A percentile compares a stretch with the other conserved stretches of the same genome.
Conservation (phyloP, 2,329 filamentous ascomycete genomes). For the Boeremia exigua region DNA sequence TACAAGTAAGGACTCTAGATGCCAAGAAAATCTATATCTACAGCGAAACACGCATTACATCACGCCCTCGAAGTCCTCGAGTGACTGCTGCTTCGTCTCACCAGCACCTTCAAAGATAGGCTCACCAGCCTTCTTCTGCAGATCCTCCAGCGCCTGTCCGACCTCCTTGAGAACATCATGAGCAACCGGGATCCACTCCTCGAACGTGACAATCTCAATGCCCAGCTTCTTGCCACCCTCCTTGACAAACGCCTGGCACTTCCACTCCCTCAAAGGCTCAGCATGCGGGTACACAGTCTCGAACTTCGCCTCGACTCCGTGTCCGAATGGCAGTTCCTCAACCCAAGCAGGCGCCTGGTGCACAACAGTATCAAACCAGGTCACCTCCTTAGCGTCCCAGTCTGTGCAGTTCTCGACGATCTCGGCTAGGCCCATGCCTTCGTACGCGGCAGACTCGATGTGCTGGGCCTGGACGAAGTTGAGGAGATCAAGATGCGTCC, state of each 20-base stretch:
- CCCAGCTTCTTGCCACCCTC: slow-evolving; percentile 59
- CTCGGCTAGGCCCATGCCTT: slow-evolving; percentile 46
- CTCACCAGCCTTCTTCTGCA: slow-evolving; percentile 29
- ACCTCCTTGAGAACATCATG: slow-evolving; percentile 57
- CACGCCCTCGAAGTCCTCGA: slow-evolving; percentile 31
- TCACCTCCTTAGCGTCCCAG: slow-evolving; percentile 34
- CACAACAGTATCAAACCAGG: slow-evolving; percentile 49
- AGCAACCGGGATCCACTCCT: slow-evolving; percentile 62
- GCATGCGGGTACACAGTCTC: slow-evolving; percentile 64
- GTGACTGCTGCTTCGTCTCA: slow-evolving; percentile 11
- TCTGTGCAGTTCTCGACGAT: slow-evolving; percentile 45
- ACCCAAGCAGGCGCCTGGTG: slow-evolving; percentile 59
- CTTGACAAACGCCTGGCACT: slow-evolving; percentile 64
- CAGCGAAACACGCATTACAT: slow-evolving; percentile 16
- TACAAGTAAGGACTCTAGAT: not conserved
- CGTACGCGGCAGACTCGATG: slow-evolving; percentile 41
- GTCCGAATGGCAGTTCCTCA: slow-evolving; percentile 59
- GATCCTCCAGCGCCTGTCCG: slow-evolving; percentile 32
- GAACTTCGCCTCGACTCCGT: slow-evolving; percentile 44
- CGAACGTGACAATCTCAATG: slow-evolving; percentile 66
- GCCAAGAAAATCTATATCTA: not conserved
- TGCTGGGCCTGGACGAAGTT: slow-evolving; percentile 46
- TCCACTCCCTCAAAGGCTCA: slow-evolving; percentile 55
- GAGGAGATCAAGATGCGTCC: slow-evolving; percentile 49
- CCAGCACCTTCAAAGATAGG: slow-evolving; percentile 26